Base-by-base conservation (phyloP, 257 asterid genomes). In the Apocynum venetum region DNA sequence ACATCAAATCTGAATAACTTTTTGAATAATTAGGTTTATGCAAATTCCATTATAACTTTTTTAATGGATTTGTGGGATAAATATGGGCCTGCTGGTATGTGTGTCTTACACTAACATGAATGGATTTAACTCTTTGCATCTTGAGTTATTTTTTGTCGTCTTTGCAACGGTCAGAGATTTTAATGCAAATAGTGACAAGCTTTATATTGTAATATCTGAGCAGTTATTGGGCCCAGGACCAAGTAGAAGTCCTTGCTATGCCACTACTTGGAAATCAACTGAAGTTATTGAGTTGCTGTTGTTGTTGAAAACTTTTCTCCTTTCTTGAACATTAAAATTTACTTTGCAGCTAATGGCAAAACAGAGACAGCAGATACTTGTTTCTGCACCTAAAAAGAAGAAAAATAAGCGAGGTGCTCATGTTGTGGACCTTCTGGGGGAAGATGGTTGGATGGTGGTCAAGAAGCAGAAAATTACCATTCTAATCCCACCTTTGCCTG, bases 391-490 rank as follows among this genome's bases (percentile, higher is more conserved):
- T 72, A 71, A 76, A 71, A 90, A 81, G 82, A 85, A 87, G 88
- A 80, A 83, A 66, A 85, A 76, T 71, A 84, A 73, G 77, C 73
- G 68, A 73, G 78, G 65, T 78, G 75, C 73, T 7, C 77, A 71
- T 6, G 78, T 83, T 17, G 82, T 59, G 31, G 84, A 82, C 72
- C 78, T 79, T 52, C 81, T 70, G 31, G 78, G 69, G 71, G 92
- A 85, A 71, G 89, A 77, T 76, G 89, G 85, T 79, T 95, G 98
- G 98, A 61, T 86, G 74, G 67, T 95, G 77, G 91, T 93, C 81
- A 90, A 88, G 93, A 95, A 90, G 85, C 98, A 93, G 88, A 91
- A 67, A 85, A 74, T 93, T 78, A 95, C 91, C 55, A 95, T 95
- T 46, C 59, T 91, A 59, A 89, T 95, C 85, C 98, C 98, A 12